phyloP scores from a whole-genome alignment of 805 yeast species.

The Starmerella apis region DNA sequence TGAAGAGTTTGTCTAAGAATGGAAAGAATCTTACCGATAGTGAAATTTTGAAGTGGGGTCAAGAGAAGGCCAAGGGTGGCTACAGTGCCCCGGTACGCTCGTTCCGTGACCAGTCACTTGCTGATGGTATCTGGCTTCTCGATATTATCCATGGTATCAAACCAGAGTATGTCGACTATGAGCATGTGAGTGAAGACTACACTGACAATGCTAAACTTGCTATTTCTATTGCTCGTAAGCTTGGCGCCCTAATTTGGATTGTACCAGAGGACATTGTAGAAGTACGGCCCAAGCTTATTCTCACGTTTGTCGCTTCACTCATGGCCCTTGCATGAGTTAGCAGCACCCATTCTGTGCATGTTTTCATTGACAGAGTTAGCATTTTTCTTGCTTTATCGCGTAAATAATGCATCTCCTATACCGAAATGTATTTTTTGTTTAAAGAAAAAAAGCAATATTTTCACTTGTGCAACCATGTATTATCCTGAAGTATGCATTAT shows the following conservation, averaged over 20 bases:
- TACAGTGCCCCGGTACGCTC: slow-evolving; percentile 83
- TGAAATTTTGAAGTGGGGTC: slow-evolving; percentile 92
- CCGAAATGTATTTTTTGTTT: no score
- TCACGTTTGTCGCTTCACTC: slow-evolving; percentile 90
- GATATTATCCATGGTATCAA: slow-evolving; percentile 88
- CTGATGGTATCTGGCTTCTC: slow-evolving; percentile 70
- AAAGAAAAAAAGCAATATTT: no score
- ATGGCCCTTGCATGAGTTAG: slow-evolving; percentile 48
- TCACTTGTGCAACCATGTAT: no score
- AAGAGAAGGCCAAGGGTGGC: slow-evolving; percentile 55
- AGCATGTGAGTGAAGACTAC: slow-evolving; percentile 76
- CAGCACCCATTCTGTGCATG: no score
- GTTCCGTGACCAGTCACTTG: slow-evolving; percentile 68
- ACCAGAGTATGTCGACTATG: slow-evolving; percentile 96
- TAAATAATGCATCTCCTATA: no score
- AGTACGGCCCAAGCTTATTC: slow-evolving; percentile 84
- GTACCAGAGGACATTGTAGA: slow-evolving; percentile 99
- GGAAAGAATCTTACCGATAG: slow-evolving; percentile 71
- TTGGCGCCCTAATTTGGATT: slow-evolving; percentile 96
- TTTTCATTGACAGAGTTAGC: no score
- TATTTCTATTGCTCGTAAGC: slow-evolving; percentile 93
- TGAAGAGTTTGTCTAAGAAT: slow-evolving; percentile 56
- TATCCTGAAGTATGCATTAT: no score
- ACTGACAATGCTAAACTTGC: slow-evolving; percentile 95
- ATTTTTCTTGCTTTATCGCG: no score